Percentiles rank a stretch among this genome's conserved stretches.
Conservation (phyloP, 371 early-diverging fungal species). For the Phascolomyces articulosus region DNA sequence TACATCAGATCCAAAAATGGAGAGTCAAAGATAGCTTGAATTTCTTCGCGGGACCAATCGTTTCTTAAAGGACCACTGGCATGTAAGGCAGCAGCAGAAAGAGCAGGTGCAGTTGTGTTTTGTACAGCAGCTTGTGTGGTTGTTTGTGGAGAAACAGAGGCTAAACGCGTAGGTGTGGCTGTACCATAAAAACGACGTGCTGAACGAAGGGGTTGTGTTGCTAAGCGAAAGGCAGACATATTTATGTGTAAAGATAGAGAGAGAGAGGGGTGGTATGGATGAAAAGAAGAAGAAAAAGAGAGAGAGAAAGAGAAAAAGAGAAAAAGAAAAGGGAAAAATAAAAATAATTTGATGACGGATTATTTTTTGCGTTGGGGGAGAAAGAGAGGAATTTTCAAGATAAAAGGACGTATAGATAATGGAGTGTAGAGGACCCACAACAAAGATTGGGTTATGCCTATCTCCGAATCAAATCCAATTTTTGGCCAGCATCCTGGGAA, state of each 20-base stretch:
- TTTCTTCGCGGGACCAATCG: slow-evolving; percentile 80
- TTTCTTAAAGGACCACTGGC: slow-evolving; percentile 64
- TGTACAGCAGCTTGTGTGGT: slow-evolving; percentile 22
- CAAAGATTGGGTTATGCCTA: neutral
- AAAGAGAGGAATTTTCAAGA: neutral
- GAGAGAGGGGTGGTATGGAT: slow-evolving; percentile 24
- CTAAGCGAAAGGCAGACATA: slow-evolving; percentile 50
- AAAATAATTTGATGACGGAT: neutral
- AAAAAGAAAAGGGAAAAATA: slow-evolving; percentile 8
- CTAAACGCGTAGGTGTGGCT: slow-evolving; percentile 53
- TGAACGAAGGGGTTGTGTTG: slow-evolving; percentile 38
- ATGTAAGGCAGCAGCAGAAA: slow-evolving; percentile 64
- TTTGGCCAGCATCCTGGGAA: slow-evolving; percentile 2
- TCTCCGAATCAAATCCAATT: neutral
- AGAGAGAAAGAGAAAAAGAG: slow-evolving; percentile 15
- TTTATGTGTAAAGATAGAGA: slow-evolving; percentile 27
- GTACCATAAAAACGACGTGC: slow-evolving; percentile 49
- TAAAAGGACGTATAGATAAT: no score
- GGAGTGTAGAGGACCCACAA: no score
- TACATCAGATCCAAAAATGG: slow-evolving; percentile 82
- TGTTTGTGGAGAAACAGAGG: slow-evolving; percentile 49
- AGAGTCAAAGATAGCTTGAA: slow-evolving; percentile 79
- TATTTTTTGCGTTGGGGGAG: neutral
- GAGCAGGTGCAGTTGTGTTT: slow-evolving; percentile 25
- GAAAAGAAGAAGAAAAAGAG: slow-evolving; percentile 4